Evolutionary conservation across 2,329 filamentous ascomycete genomes (phyloP).

Genomic region (Epichloe sp.): DNA sequence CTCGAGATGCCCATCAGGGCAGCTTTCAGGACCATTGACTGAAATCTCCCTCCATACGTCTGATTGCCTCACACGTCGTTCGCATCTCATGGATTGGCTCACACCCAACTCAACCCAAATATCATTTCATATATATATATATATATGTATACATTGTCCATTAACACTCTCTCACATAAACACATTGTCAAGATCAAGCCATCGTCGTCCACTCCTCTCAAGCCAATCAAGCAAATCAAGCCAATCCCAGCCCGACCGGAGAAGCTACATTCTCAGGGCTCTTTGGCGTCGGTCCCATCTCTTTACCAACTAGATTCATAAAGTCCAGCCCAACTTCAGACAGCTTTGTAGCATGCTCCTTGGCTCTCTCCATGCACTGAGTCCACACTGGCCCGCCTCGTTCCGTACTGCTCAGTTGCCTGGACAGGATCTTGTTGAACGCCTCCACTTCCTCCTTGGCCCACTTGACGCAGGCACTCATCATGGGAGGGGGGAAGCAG

Average conservation of each 20-base stretch:
- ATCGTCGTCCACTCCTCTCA: neutral
- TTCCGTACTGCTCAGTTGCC: constrained; percentile 81
- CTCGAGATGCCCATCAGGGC: too few species aligned
- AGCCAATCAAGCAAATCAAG: constrained; percentile 7
- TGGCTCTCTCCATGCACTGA: constrained; percentile 70
- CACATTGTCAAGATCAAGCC: neutral
- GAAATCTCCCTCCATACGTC: too few species aligned
- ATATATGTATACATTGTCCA: neutral
- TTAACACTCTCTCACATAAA: neutral
- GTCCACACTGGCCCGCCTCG: constrained; percentile 63
- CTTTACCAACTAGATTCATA: constrained; percentile 60
- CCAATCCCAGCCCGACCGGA: constrained; percentile 17
- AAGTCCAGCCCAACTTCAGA: constrained; percentile 86
- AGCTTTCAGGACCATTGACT: too few species aligned
- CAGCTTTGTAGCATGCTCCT: constrained; percentile 66
- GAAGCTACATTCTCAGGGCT: constrained; percentile 8
- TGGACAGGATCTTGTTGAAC: constrained; percentile 70
- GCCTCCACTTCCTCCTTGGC: constrained; percentile 89
- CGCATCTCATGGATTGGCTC: neutral
- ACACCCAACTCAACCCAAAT: neutral
- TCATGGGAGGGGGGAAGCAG: constrained; percentile 76
- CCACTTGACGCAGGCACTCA: constrained; percentile 95
- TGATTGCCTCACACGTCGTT: neutral
- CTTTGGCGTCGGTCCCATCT: constrained; percentile 19
- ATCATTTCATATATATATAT: neutral